phyloP scores from a whole-genome alignment of 1,284 basidiomycete species.

The Microbotryomycetes sp. region DNA sequence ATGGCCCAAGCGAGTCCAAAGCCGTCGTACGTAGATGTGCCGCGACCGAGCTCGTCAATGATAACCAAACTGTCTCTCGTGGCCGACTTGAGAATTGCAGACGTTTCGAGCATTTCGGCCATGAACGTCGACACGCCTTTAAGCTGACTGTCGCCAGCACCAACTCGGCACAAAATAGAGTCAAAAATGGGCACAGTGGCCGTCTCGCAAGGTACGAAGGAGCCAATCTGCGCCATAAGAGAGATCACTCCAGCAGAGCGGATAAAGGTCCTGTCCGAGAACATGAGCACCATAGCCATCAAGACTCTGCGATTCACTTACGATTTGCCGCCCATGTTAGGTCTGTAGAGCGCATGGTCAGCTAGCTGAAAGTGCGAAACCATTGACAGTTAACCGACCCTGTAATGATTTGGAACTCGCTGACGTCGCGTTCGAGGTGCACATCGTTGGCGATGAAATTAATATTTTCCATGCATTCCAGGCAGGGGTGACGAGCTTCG shows the following conservation, averaged over 20 bases:
- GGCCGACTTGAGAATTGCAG: slow-evolving; percentile 87
- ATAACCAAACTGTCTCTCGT: slow-evolving; percentile 91
- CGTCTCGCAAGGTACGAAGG: slow-evolving; percentile 83
- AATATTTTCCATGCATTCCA: slow-evolving; percentile 93
- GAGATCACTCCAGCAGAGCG: slow-evolving; percentile 84
- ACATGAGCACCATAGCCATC: background rate
- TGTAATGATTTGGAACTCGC: slow-evolving; percentile 49
- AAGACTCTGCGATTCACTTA: background rate
- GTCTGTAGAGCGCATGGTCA: slow-evolving; percentile 36
- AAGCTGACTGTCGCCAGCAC: slow-evolving; percentile 93
- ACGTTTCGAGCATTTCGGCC: slow-evolving; percentile 98
- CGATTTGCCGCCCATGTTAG: slow-evolving; percentile 94
- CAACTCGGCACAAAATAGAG: slow-evolving; percentile 90
- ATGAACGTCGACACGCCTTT: slow-evolving; percentile 99
- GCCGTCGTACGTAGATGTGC: slow-evolving; percentile 98
- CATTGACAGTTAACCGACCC: slow-evolving; percentile 50
- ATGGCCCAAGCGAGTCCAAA: slow-evolving; percentile 99
- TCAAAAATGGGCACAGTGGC: slow-evolving; percentile 90
- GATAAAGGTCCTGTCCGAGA: slow-evolving; percentile 58
- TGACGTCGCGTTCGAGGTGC: slow-evolving; percentile 63
- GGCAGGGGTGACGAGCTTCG: slow-evolving; percentile 87
- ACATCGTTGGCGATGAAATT: slow-evolving; percentile 94
- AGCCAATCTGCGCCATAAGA: slow-evolving; percentile 90
- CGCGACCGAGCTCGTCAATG: slow-evolving; percentile 95
- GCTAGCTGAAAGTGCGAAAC: background rate